Conservation (phyloP, 345 rosid species). For the Aquilaria yunnanensis region DNA sequence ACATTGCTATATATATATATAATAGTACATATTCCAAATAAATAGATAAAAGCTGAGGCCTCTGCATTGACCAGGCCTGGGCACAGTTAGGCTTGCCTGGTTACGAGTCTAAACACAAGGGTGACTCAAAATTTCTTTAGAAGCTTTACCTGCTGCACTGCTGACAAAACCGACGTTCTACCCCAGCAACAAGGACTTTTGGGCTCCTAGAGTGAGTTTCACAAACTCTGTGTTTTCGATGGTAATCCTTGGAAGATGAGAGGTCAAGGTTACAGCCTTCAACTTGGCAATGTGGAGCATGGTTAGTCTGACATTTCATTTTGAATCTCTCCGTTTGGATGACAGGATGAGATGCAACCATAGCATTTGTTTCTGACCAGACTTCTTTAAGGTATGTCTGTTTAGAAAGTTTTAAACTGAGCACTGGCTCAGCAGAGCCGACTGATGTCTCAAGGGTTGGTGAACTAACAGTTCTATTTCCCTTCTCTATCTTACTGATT, state of each 20-base stretch:
- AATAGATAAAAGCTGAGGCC: neutral
- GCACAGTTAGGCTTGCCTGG: too few relatives aligned
- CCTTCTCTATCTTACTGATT: slow-evolving; percentile 28
- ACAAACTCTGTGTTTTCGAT: slow-evolving; percentile 73
- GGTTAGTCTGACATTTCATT: slow-evolving; percentile 32
- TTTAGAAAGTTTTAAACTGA: slow-evolving; percentile 70
- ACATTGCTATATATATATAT: neutral
- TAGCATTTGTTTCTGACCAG: slow-evolving; percentile 41
- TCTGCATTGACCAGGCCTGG: too few relatives aligned
- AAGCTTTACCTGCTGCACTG: slow-evolving; percentile 78
- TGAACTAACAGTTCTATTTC: slow-evolving; percentile 19
- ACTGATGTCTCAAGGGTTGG: slow-evolving; percentile 47
- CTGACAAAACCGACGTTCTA: slow-evolving; percentile 85
- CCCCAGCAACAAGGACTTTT: slow-evolving; percentile 59
- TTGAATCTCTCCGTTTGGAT: slow-evolving; percentile 52
- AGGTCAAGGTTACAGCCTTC: slow-evolving; percentile 78
- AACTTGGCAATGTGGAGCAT: slow-evolving; percentile 52
- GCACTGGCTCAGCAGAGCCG: slow-evolving; percentile 58
- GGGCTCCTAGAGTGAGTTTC: slow-evolving; percentile 66
- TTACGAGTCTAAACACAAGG: too few relatives aligned
- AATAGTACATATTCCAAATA: neutral
- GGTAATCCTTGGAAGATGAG: slow-evolving; percentile 68
- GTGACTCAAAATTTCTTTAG: neutral
- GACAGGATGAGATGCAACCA: slow-evolving; percentile 30
- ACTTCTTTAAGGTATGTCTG: slow-evolving; percentile 54